Percentiles rank a stretch among this genome's conserved stretches.
Evolutionary conservation across 1,139 yeast genomes (phyloP).

Genomic region (Eremothecium coryli): DNA sequence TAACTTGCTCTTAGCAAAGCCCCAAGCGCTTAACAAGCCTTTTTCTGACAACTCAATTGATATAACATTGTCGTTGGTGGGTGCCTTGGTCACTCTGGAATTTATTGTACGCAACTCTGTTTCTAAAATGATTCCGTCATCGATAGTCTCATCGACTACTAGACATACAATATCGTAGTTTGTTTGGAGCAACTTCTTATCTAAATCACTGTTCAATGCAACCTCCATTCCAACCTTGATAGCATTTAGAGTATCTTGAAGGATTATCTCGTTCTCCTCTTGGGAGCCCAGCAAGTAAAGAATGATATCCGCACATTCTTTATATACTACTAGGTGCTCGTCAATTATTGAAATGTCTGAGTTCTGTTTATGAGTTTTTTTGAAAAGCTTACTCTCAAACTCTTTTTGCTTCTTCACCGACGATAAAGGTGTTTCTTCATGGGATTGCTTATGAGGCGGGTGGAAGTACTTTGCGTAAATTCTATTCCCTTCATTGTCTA

Average conservation of each 20-base stretch:
- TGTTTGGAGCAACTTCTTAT: slow-evolving; percentile 68
- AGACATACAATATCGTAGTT: slow-evolving; percentile 78
- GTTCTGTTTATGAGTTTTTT: slow-evolving; percentile 69
- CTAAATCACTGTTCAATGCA: slow-evolving; percentile 65
- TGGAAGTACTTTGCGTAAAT: slow-evolving; percentile 78
- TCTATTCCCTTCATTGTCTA: slow-evolving; percentile 76
- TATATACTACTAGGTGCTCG: slow-evolving; percentile 69
- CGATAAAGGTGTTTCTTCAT: slow-evolving; percentile 27
- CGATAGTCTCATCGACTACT: slow-evolving; percentile 86
- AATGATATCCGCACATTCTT: slow-evolving; percentile 67
- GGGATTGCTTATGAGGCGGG: slow-evolving; percentile 40
- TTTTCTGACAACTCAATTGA: slow-evolving; percentile 77
- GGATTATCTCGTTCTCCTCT: slow-evolving; percentile 78
- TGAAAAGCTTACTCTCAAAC: slow-evolving; percentile 65
- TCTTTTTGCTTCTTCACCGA: slow-evolving; percentile 56
- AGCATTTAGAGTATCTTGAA: slow-evolving; percentile 70
- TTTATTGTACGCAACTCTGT: slow-evolving; percentile 82
- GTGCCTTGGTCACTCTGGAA: slow-evolving; percentile 80
- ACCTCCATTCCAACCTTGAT: slow-evolving; percentile 74
- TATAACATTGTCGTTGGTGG: slow-evolving; percentile 54
- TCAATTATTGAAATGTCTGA: slow-evolving; percentile 77
- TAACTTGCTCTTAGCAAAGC: slow-evolving; percentile 78
- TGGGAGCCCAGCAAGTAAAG: slow-evolving; percentile 63
- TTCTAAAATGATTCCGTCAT: slow-evolving; percentile 85
- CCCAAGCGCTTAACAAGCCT: slow-evolving; percentile 81